Conservation (phyloP, 2,329 filamentous ascomycete genomes). For the Hypoxylon sp. region DNA sequence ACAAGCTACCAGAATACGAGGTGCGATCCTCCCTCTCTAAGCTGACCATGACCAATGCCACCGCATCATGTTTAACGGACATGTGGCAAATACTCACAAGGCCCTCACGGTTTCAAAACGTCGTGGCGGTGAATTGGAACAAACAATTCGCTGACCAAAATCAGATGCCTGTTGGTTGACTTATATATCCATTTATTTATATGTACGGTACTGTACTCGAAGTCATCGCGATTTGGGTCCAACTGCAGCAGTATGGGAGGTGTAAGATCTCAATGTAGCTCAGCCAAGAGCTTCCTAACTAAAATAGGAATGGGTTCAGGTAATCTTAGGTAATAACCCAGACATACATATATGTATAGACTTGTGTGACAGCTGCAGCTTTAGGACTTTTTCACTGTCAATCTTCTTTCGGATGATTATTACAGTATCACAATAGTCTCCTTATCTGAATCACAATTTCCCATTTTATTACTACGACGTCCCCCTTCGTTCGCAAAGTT, state of each 20-base stretch:
- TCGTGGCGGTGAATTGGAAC: conserved; percentile 24
- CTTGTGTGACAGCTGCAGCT: conserved; percentile 1
- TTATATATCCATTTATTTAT: neutral
- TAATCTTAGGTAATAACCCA: conserved; percentile 35
- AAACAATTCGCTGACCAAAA: conserved; percentile 18
- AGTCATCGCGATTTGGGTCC: conserved; percentile 10
- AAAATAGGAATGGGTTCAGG: conserved; percentile 7
- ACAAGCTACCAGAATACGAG: conserved; percentile 39
- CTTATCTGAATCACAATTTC: conserved; percentile 6
- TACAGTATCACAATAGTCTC: neutral
- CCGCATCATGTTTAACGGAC: conserved; percentile 22
- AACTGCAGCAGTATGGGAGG: neutral
- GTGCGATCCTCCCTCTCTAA: conserved; percentile 28
- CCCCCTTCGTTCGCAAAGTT: neutral
- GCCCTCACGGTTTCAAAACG: neutral
- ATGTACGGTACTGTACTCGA: neutral
- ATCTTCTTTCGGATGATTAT: conserved; percentile 9
- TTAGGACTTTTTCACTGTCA: neutral
- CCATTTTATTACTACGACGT: conserved; percentile 1
- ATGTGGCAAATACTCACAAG: conserved; percentile 33
- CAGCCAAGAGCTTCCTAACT: conserved; percentile 22
- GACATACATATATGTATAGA: conserved; percentile 3
- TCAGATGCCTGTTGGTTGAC: conserved; percentile 19
- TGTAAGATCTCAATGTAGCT: conserved; percentile 22
- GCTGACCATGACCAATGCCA: conserved; percentile 29